Evolutionary conservation across 352 stramenopile species (phyloP), one percentile per base, ranked within the genome.

Genomic region (Elongisporangium prolatum): DNA sequence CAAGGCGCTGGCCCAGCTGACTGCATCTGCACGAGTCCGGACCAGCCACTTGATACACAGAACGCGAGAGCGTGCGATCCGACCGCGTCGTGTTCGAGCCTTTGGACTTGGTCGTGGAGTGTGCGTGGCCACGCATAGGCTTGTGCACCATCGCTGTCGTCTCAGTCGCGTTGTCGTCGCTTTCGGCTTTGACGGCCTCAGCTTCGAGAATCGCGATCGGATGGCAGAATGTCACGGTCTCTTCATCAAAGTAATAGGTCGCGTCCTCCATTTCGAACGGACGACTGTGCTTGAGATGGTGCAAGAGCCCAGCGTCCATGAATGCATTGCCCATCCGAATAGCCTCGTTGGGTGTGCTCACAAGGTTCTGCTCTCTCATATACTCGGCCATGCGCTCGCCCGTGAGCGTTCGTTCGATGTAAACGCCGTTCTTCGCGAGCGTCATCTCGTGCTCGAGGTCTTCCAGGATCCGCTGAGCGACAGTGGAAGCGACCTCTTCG

Each of bases 231-330:
- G 64, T 58, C 34, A 79, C 76, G 53, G 68, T 80, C 21, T 57
- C 50, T 52, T 75, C 50, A 58, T 88, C 75, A n/a, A 89, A 86
- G 20, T 73, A 84, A 59, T 86, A 87, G 28, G 72, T 56, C 1
- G 65, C 49, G 18, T 58, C 57, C 8, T 62, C 52, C 24, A 63
- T 50, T 51, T 76, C 67, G 47, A 84, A 85, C 8, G 63, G 49
- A 7, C 59, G 64, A 2, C 68, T 59, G 44, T 89, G 80, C 10
- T 52, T 56, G 37, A 73, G 9, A 53, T 89, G 79, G 9, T 89
- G 79, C 28, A 89, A 60, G 50, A 84, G 74, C 0, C 79, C 79
- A 6, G 77, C 74, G 34, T 87, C 79, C 77, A 89, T 89, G 0
- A 87, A 52, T 17, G 71, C 71, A 18, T 78, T 82, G 44, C 77